A percentile compares a stretch with the other conserved stretches of the same genome.
Conservation (phyloP, 352 stramenopile genomes). For the Phytophthora ohioensis region DNA sequence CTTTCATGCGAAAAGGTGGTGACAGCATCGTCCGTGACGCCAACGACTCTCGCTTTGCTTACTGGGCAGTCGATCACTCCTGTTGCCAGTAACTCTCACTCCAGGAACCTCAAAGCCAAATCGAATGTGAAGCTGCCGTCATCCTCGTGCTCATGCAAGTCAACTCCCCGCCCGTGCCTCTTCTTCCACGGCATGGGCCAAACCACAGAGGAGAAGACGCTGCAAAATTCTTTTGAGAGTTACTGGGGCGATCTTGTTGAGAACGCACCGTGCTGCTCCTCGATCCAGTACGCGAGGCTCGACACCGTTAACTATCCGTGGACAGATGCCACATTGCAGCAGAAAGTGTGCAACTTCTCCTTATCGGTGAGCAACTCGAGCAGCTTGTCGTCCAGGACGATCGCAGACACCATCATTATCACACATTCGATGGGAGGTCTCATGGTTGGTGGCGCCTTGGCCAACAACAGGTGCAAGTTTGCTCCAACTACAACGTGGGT, state of each 20-base stretch:
- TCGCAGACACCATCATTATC: not conserved
- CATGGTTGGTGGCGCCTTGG: not conserved
- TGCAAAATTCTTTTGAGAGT: not conserved
- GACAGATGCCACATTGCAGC: constrained; percentile 6
- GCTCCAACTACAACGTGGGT: constrained; percentile 1
- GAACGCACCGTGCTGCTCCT: constrained; percentile 5
- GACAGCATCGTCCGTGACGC: not conserved
- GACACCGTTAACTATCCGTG: constrained; percentile 1
- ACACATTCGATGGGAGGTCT: constrained; percentile 8
- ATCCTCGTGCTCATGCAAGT: constrained; percentile 6
- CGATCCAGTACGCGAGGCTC: constrained; percentile 1
- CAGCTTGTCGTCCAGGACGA: constrained; percentile 2
- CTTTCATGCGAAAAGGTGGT: not conserved
- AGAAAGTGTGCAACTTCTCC: constrained; percentile 2
- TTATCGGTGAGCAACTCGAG: constrained; percentile 6
- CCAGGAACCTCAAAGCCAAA: not conserved
- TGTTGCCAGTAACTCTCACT: not conserved
- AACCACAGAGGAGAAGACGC: not conserved
- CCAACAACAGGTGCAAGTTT: not conserved
- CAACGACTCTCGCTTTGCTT: not conserved
- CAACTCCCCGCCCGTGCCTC: constrained; percentile 8
- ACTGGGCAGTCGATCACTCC: not conserved
- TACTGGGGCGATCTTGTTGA: not conserved
- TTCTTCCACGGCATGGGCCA: constrained; percentile 16
- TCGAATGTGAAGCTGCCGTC: not conserved